Evolutionary conservation across 2,329 filamentous ascomycete species (phyloP).

Genomic region (Aspergillus nomiae): DNA sequence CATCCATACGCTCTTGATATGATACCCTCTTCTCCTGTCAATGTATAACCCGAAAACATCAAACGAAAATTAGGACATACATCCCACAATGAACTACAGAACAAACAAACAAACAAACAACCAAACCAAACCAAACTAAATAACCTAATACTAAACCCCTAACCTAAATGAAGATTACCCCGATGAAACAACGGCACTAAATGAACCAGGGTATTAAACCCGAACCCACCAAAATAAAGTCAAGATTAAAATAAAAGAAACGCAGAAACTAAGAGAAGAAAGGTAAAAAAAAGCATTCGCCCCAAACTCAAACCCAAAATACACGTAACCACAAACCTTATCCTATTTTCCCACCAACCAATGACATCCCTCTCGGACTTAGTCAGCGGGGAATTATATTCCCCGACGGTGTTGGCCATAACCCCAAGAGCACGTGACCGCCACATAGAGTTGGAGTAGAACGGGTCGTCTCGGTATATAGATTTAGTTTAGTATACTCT

Average conservation of each 20-base stretch:
- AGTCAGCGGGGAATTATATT: background rate
- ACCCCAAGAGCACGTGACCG: too few relatives aligned
- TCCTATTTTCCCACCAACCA: background rate
- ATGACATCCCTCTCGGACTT: background rate
- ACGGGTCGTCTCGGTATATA: too few relatives aligned
- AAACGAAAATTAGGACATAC: background rate
- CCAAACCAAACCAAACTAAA: too few relatives aligned
- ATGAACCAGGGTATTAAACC: background rate
- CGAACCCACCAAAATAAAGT: background rate
- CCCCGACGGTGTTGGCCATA: too few relatives aligned
- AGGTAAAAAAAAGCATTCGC: background rate
- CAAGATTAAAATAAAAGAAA: background rate
- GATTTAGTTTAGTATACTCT: too few relatives aligned
- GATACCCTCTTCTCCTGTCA: background rate
- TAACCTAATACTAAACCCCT: too few relatives aligned
- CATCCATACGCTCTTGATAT: background rate
- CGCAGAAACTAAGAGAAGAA: background rate
- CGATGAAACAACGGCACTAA: background rate
- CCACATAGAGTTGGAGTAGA: too few relatives aligned
- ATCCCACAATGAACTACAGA: background rate
- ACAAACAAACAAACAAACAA: too few relatives aligned
- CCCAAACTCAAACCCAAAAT: background rate
- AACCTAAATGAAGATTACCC: background rate
- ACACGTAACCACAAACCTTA: background rate
- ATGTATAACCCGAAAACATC: background rate